Percentiles rank a stretch among this genome's conserved stretches.
phyloP scores from a whole-genome alignment of 2,329 filamentous ascomycete species.

The Fusarium multiceps region DNA sequence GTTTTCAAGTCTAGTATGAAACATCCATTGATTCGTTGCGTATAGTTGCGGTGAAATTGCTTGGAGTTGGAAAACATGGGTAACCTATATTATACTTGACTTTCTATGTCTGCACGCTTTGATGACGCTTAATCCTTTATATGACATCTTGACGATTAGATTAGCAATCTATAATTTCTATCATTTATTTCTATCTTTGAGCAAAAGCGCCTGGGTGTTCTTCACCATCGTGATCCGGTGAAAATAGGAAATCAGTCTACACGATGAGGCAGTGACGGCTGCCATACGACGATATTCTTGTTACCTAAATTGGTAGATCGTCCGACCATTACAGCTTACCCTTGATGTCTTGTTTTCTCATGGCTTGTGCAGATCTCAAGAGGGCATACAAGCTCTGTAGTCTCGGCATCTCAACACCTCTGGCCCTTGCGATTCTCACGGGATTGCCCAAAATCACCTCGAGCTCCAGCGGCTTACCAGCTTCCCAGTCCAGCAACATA shows the following conservation, averaged over 20 bases:
- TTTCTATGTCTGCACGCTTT: background rate
- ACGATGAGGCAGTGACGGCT: background rate
- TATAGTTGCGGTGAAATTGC: background rate
- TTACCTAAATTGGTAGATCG: background rate
- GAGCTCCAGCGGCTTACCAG: slow-evolving; percentile 72
- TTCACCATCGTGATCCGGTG: background rate
- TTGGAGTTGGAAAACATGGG: background rate
- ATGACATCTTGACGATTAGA: background rate
- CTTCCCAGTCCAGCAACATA: slow-evolving; percentile 79
- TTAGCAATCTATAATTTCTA: background rate
- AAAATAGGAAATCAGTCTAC: background rate
- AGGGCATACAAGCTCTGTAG: slow-evolving; percentile 75
- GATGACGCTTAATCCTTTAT: background rate
- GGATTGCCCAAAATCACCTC: slow-evolving; percentile 80
- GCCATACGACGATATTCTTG: background rate
- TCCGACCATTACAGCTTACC: slow-evolving; percentile 26
- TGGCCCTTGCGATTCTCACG: slow-evolving; percentile 70
- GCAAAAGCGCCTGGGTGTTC: background rate
- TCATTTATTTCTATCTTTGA: background rate
- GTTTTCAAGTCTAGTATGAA: slow-evolving; percentile 30
- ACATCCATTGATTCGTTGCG: background rate
- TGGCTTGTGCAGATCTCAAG: slow-evolving; percentile 69
- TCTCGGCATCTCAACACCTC: slow-evolving; percentile 73
- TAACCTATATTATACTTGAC: background rate
- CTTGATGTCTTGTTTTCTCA: slow-evolving; percentile 56